A percentile compares a stretch with the other conserved stretches of the same genome.
Evolutionary conservation across 2,329 filamentous ascomycete species (phyloP).

Genomic region (Penicillium nordicum): DNA sequence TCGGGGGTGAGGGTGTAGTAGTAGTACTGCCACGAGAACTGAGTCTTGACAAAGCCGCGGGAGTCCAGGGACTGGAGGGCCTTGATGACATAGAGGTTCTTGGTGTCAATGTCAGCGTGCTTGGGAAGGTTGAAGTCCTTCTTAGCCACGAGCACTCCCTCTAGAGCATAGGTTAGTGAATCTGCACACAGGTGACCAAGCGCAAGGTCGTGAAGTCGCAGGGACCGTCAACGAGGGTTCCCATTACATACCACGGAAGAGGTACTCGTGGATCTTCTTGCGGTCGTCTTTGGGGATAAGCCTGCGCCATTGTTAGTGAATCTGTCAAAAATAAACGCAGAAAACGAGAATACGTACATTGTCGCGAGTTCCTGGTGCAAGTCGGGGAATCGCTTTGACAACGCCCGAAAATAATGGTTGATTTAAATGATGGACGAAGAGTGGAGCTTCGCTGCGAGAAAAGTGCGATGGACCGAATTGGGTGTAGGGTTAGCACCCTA

Average conservation of each 20-base stretch:
- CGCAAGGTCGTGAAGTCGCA: constrained; percentile 7
- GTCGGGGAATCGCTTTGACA: constrained; percentile 54
- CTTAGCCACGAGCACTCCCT: constrained; percentile 89
- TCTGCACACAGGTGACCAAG: not conserved
- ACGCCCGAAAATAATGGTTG: constrained; percentile 37
- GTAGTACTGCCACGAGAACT: constrained; percentile 99
- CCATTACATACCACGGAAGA: constrained; percentile 74
- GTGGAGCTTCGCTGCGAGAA: constrained; percentile 34
- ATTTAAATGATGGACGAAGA: constrained; percentile 36
- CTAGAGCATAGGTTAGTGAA: constrained; percentile 38
- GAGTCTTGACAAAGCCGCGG: constrained; percentile 98
- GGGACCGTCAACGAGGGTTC: constrained; percentile 14
- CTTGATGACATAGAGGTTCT: constrained; percentile 99
- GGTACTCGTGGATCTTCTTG: constrained; percentile 99
- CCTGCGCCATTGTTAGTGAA: constrained; percentile 50
- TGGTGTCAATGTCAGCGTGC: constrained; percentile 97
- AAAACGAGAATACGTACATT: constrained; percentile 40
- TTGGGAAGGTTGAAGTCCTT: constrained; percentile 99
- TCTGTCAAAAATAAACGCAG: not conserved
- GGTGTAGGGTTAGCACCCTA: constrained; percentile 34
- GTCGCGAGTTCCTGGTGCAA: constrained; percentile 53
- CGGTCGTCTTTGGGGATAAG: constrained; percentile 99
- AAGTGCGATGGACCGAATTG: constrained; percentile 38
- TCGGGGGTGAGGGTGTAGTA: constrained; percentile 99
- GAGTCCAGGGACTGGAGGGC: constrained; percentile 97